Percentiles rank a stretch among this genome's conserved stretches.
These are phyloP conservation scores for Phytophthora crassamura DNA, from an alignment of 352 stramenopile genomes.

Conservation along the genomic window DNA sequence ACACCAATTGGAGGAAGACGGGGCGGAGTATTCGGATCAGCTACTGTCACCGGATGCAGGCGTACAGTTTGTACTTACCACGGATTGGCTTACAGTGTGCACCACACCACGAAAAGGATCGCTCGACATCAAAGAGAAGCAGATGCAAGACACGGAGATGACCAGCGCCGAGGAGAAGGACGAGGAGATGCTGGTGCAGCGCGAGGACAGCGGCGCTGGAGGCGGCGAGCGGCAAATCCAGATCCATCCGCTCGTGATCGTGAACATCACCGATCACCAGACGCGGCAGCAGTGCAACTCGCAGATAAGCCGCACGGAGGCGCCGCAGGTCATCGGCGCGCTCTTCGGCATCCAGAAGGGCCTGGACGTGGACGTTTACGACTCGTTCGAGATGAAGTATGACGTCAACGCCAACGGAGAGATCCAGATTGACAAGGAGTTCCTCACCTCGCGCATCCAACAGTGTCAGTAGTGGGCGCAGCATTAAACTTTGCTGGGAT, in stretches of 20 bases:
- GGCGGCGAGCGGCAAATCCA: slow-evolving; percentile 75
- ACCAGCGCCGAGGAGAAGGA: slow-evolving; percentile 48
- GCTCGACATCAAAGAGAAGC: slow-evolving; percentile 18
- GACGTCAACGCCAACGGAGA: slow-evolving; percentile 53
- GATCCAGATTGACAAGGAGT: slow-evolving; percentile 86
- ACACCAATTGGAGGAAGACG: slow-evolving; percentile 5
- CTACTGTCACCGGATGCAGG: neutral
- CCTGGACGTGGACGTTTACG: slow-evolving; percentile 80
- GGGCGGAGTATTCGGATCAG: neutral
- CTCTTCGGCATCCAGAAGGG: slow-evolving; percentile 93
- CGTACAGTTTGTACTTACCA: neutral
- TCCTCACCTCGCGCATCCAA: slow-evolving; percentile 77
- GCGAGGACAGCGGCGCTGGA: slow-evolving; percentile 49
- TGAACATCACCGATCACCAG: slow-evolving; percentile 96
- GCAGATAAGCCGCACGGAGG: slow-evolving; percentile 50
- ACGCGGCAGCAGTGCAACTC: slow-evolving; percentile 85
- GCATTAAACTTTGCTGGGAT: too few relatives aligned
- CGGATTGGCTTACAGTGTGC: too few relatives aligned
- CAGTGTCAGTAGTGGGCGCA: slow-evolving; percentile 61
- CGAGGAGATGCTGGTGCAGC: slow-evolving; percentile 51
- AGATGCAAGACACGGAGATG: slow-evolving; percentile 73
- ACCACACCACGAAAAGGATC: slow-evolving; percentile 22
- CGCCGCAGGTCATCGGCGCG: slow-evolving; percentile 82
- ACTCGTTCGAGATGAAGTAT: slow-evolving; percentile 91
- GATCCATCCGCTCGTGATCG: slow-evolving; percentile 91